Conservation (phyloP, 371 early-diverging fungal genomes). For the Apophysomyces ossiformis region DNA sequence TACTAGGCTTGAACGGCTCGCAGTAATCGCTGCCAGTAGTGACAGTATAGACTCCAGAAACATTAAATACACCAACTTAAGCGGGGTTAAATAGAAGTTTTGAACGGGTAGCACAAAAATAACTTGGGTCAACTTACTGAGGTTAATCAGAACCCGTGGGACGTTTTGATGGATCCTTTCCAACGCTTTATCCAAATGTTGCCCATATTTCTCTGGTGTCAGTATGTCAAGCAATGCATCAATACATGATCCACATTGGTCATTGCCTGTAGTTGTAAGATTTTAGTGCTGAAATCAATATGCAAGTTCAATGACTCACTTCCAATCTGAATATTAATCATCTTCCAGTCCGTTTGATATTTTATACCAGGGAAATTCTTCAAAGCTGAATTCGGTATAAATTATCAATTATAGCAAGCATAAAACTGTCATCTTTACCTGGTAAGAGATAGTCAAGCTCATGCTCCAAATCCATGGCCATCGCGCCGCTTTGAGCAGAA, state of each 20-base stretch:
- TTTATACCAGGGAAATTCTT: conserved; percentile 18
- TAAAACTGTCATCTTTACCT: conserved; percentile 1
- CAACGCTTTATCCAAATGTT: conserved; percentile 26
- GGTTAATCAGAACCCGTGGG: conserved; percentile 28
- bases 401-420: background rate
- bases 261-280: conserved; percentile 16
- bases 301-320: conserved; percentile 6
- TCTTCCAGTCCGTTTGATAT: conserved; percentile 21
- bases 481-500: conserved; percentile 31
- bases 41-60: conserved; percentile 18
- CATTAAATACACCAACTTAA: conserved; percentile 20
- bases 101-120: background rate
- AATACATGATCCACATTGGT: conserved; percentile 31
- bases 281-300: background rate
- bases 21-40: conserved; percentile 18
- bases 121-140: conserved; percentile 12
- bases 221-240: conserved; percentile 6
- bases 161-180: conserved; percentile 23
- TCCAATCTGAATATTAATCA: conserved; percentile 24
- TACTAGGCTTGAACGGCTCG: conserved; percentile 5
- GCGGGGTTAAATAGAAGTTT: background rate
- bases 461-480: conserved; percentile 25
- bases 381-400: conserved; percentile 1
- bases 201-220: conserved; percentile 28
- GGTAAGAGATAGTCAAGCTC: conserved; percentile 28